phyloP scores from a whole-genome alignment of 2,329 filamentous ascomycete species.

The Neobulgaria alba region DNA sequence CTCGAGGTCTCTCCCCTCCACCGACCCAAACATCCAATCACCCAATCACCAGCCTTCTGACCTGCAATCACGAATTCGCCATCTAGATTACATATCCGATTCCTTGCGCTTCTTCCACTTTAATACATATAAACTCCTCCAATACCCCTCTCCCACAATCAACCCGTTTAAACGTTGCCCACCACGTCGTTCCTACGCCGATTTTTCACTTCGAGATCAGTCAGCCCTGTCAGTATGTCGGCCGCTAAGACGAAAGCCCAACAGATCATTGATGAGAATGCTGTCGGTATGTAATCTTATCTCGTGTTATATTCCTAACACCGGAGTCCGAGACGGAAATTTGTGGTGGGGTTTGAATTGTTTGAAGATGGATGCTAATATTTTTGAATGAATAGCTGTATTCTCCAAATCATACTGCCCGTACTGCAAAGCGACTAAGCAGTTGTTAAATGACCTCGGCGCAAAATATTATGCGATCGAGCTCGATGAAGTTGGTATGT shows the following conservation, averaged over 20 bases:
- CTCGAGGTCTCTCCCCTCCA: too few relatives aligned
- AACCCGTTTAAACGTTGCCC: slow-evolving; percentile 19
- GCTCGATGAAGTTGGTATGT: slow-evolving; percentile 75
- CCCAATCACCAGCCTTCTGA: too few relatives aligned
- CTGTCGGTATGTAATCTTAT: slow-evolving; percentile 59
- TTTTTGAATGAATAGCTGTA: slow-evolving; percentile 57
- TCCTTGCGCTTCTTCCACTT: too few relatives aligned
- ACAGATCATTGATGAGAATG: slow-evolving; percentile 79
- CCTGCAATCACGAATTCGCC: too few relatives aligned
- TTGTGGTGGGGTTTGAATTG: not conserved
- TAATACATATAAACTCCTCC: not conserved
- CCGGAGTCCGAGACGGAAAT: not conserved
- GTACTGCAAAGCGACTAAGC: slow-evolving; percentile 78
- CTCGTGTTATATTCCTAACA: too few relatives aligned
- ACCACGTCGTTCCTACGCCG: slow-evolving; percentile 60
- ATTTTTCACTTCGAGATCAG: slow-evolving; percentile 56
- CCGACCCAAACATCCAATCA: too few relatives aligned
- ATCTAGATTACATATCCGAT: too few relatives aligned
- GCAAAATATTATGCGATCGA: slow-evolving; percentile 72
- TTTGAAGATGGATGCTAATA: slow-evolving; percentile 11
- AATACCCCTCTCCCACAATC: slow-evolving; percentile 4
- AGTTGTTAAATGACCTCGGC: slow-evolving; percentile 57
- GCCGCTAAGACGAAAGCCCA: slow-evolving; percentile 78
- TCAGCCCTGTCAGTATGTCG: slow-evolving; percentile 63
- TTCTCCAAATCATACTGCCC: slow-evolving; percentile 98